Percentiles rank a stretch among this genome's conserved stretches.
Conservation (phyloP, 2,329 filamentous ascomycete genomes). For the Basipetospora chlamydospora region DNA sequence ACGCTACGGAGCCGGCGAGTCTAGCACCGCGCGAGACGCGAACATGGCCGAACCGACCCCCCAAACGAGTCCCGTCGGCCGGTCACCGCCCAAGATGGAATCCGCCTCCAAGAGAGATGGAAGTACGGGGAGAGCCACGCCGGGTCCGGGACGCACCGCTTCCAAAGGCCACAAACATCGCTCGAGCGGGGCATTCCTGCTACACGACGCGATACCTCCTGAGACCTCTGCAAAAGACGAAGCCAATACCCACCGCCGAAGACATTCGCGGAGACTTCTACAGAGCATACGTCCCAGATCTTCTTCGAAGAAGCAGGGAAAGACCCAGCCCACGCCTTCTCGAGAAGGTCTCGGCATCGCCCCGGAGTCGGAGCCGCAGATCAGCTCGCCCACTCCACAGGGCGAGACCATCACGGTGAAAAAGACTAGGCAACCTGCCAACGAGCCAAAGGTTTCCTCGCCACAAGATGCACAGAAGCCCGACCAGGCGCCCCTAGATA, state of each 20-base stretch:
- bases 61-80: too few relatives aligned
- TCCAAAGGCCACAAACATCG: background rate
- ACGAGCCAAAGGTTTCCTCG: background rate
- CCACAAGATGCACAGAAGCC: constrained; percentile 11
- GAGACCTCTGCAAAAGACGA: background rate
- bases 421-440: background rate
- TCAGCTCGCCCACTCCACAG: background rate
- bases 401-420: background rate
- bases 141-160: too few relatives aligned
- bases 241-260: background rate
- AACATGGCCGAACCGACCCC: too few relatives aligned
- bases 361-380: background rate
- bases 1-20: too few relatives aligned
- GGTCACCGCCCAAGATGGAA: too few relatives aligned
- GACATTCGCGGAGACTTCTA: constrained; percentile 1
- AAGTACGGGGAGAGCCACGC: background rate
- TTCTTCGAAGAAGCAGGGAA: constrained; percentile 2
- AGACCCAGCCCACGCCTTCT: background rate
- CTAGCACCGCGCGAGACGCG: too few relatives aligned
- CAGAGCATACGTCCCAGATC: constrained; percentile 3
- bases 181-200: background rate
- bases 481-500: constrained; percentile 31
- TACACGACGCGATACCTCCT: background rate
- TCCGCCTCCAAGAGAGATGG: background rate
- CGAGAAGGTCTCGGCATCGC: background rate